These are phyloP conservation scores for Eutrema salsugineum DNA, from an alignment of 441 rosid genomes.

Conservation along the genomic window DNA sequence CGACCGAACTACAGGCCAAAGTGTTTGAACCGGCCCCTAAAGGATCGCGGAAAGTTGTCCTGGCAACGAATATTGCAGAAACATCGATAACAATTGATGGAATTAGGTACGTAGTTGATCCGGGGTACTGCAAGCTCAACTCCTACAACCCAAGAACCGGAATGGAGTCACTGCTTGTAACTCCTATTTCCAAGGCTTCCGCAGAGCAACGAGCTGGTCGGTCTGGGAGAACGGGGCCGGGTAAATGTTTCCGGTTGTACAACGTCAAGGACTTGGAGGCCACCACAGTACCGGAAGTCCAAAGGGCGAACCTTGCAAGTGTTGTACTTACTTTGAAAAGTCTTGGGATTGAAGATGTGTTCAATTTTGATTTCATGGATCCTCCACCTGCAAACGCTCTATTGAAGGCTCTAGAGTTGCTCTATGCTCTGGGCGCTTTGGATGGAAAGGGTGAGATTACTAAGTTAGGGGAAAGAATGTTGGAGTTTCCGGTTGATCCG, in stretches of 20 bases:
- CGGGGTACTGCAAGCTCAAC: conserved; percentile 86
- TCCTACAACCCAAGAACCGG: conserved; percentile 91
- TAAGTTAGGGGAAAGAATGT: conserved; percentile 87
- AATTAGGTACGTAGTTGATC: conserved; percentile 81
- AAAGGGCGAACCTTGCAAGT: conserved; percentile 84
- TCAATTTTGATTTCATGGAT: conserved; percentile 93
- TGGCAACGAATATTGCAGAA: conserved; percentile 94
- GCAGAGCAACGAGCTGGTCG: conserved; percentile 96
- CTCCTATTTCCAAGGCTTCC: conserved; percentile 91
- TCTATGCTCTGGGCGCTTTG: conserved; percentile 82
- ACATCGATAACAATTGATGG: conserved; percentile 93
- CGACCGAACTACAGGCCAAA: conserved; percentile 91
- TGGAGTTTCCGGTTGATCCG: conserved; percentile 93
- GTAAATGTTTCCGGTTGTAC: conserved; percentile 84
- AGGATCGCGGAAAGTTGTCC: conserved; percentile 88
- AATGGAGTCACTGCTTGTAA: conserved; percentile 79
- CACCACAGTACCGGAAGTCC: conserved; percentile 84
- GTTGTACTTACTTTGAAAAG: conserved; percentile 88
- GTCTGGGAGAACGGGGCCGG: conserved; percentile 93
- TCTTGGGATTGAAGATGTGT: conserved; percentile 83
- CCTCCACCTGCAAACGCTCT: conserved; percentile 91
- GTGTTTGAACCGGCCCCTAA: conserved; percentile 92
- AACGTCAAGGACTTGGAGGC: conserved; percentile 77
- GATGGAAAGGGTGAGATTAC: conserved; percentile 83
- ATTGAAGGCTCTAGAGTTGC: conserved; percentile 76